Evolutionary conservation across 108 stramenopile species (phyloP), one percentile per base, ranked within the genome.

Genomic region (Asterionellopsis glacialis): DNA sequence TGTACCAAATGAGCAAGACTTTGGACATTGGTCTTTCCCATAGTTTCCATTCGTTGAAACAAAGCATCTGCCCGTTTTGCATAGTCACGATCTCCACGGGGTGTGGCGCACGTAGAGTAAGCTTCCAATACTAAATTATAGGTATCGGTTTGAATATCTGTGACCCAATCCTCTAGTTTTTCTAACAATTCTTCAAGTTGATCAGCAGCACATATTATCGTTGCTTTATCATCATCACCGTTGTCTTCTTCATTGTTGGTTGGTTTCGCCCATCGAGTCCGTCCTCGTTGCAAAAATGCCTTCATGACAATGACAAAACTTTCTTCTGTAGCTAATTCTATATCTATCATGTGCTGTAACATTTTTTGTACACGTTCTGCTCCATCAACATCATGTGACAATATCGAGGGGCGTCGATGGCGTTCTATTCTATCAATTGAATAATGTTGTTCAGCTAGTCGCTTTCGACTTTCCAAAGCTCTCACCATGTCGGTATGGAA

Each of bases 111-210:
- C 16, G 43, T 45, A 14, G 78, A 73, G 45, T 71, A 74, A 6
- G 61, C 68, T 68, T 79, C 52, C 55, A 79, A 63, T 22, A 57
- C 78, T 1, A 79, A 25, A 57, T 79, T 64, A 53, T 65, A 79
- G 0, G 78, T 74, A 42, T 45, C 26, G 18, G 60, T 63, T 13
- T 65, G 65, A 27, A 75, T 42, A 18, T 21, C 18, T 22, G 21
- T 54, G 52, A 27, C 56, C 69, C 56, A 63, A 24, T 42, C 57
- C 39, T 57, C 55, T 16, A 79, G 45, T 51, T 73, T 51, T 11
- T 69, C 47, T 25, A 74, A 19, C 13, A 79, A 49, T 9, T 24
- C 40, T 25, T 55, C 61, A 11, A 79, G 62, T 61, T 67, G 64
- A 61, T 79, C 73, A n/a, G 73, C 78, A 40, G 78, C 78, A 59